Evolutionary conservation across 2,329 filamentous ascomycete species (phyloP).

Genomic region (Teratosphaeria epicoccoides): DNA sequence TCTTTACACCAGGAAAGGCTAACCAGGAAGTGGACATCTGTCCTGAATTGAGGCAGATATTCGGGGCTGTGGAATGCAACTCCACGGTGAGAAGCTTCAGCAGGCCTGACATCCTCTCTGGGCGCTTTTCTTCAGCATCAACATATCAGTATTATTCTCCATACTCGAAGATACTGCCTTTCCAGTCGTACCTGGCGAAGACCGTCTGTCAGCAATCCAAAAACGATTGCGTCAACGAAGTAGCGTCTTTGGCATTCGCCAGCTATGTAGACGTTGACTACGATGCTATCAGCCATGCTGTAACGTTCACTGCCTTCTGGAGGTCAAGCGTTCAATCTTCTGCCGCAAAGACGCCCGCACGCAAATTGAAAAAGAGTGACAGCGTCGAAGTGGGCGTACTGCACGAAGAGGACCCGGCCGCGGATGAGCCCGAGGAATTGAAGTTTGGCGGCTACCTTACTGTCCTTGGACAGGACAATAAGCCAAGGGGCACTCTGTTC

Average conservation of each 20-base stretch:
- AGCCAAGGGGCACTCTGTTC: conserved; percentile 65
- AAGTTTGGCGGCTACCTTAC: conserved; percentile 68
- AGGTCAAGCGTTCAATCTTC: neutral
- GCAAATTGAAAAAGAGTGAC: conserved; percentile 25
- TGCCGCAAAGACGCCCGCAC: neutral
- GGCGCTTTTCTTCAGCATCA: conserved; percentile 52
- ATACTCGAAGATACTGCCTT: conserved; percentile 4
- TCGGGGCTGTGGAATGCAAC: conserved; percentile 49
- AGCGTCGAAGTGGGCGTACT: conserved; percentile 76
- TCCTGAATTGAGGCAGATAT: conserved; percentile 44
- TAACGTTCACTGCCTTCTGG: conserved; percentile 55
- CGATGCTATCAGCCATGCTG: conserved; percentile 54
- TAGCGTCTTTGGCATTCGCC: conserved; percentile 42
- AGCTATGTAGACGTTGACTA: conserved; percentile 67
- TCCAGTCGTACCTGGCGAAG: conserved; percentile 7
- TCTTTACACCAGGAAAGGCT: conserved; percentile 52
- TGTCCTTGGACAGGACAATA: conserved; percentile 63
- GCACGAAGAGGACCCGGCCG: conserved; percentile 49
- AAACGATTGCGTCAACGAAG: conserved; percentile 38
- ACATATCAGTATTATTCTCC: conserved; percentile 59
- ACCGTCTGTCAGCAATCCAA: conserved; percentile 6
- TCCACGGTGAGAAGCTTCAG: conserved; percentile 29
- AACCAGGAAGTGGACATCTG: conserved; percentile 40
- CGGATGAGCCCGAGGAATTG: conserved; percentile 60
- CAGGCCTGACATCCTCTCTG: conserved; percentile 40